Base-by-base conservation (phyloP, 352 stramenopile genomes). In the Phytophthora foliorum region DNA sequence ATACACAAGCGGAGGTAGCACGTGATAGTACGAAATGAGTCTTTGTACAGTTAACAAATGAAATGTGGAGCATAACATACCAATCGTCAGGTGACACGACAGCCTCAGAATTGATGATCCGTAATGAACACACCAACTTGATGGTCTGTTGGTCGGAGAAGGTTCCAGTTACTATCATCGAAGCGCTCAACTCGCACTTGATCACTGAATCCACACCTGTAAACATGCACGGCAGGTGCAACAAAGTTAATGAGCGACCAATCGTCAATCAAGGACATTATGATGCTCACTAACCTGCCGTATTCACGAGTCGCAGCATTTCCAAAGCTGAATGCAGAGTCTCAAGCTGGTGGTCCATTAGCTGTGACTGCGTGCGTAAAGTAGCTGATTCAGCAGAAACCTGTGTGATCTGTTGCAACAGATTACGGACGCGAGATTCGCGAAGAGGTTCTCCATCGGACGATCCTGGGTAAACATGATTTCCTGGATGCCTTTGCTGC, bases 241-340 rank as follows among this genome's bases (percentile, higher is more conserved):
- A 56, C 34, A 25, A 41, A 29, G 7, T 60, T 29, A 27, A 21
- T 36, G 24, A 61, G 16, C 34, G 16, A 41, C 4, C 3, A 13
- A 19, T 41, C 16, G 6, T 19, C 38, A 2, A 22, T 4, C 17
- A 45, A 42, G n/a, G 13, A 38, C 27, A 16, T 57, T 8, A 17
- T 50, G 16, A 24, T n/a, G 11, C 4, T 19, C 7, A 66, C 71
- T 32, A 65, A 76, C 74, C 74, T 62, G 60, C 13, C 6, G 66
- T 27, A 57, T 69, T 29, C 8, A 72, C 50, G 22, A 69, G 3
- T 38, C 44, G 71, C 9, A 84, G 67, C 14, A 91, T 63, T 50
- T 84, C 63, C 13, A 90, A 72, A 16, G 74, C 78, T 8, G 84
- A 74, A 57, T 90, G 63, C 10, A 89, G 49, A 2, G 56, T 69